Percentiles rank a stretch among this genome's conserved stretches.
Conservation (phyloP, 2,329 filamentous ascomycete genomes). For the Akanthomyces muscarius region DNA sequence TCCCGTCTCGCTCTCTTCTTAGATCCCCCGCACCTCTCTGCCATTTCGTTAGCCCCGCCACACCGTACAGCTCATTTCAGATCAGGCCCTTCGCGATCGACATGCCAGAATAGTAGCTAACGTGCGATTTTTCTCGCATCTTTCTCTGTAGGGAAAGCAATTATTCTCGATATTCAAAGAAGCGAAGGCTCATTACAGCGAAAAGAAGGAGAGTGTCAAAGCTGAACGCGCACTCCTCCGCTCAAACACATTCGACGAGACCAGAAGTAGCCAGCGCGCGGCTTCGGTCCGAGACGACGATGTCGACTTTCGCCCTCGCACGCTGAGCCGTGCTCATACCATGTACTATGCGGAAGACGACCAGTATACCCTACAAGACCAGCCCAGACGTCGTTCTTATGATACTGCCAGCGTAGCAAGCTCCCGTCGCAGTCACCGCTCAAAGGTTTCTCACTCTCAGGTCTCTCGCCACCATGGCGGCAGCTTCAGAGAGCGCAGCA, state of each 20-base stretch:
- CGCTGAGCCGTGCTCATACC: conserved; percentile 1
- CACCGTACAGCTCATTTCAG: neutral
- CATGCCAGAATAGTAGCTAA: conserved; percentile 13
- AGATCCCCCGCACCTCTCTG: neutral
- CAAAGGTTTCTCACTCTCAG: conserved; percentile 28
- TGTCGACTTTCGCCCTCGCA: conserved; percentile 22
- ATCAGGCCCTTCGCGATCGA: neutral
- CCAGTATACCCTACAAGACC: conserved; percentile 26
- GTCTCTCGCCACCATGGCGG: conserved; percentile 24
- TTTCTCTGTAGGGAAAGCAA: conserved; percentile 68
- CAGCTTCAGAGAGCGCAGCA: conserved; percentile 21
- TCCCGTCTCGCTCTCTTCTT: neutral
- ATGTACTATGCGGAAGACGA: conserved; percentile 29
- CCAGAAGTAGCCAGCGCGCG: conserved; percentile 20
- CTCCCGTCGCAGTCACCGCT: conserved; percentile 35
- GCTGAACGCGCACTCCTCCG: conserved; percentile 59
- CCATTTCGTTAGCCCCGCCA: conserved; percentile 1
- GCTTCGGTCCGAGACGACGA: conserved; percentile 32
- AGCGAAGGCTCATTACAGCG: conserved; percentile 80
- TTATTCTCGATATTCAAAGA: conserved; percentile 88
- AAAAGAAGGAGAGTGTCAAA: conserved; percentile 79
- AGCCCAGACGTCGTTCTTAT: conserved; percentile 20
- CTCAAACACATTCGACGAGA: conserved; percentile 52
- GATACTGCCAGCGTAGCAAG: conserved; percentile 35
- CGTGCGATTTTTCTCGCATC: neutral